phyloP scores from a whole-genome alignment of 192 early-diverging fungal genomes.

The Coemansia furcata region DNA sequence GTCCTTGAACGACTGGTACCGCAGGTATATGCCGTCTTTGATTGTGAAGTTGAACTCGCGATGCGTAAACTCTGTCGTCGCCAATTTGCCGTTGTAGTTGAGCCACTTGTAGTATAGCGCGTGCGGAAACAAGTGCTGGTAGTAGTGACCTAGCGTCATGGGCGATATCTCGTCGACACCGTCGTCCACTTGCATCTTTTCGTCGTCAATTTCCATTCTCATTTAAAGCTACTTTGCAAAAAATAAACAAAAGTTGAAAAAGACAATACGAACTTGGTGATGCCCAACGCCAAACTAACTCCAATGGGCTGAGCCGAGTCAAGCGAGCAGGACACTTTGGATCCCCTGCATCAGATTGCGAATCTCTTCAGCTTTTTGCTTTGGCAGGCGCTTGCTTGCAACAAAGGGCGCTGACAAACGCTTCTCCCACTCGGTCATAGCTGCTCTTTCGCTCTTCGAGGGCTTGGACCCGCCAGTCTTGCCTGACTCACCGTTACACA shows the following conservation, averaged over 20 bases:
- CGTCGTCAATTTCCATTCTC: constrained; percentile 3
- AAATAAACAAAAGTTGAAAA: constrained; percentile 3
- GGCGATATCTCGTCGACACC: constrained; percentile 39
- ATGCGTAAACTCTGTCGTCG: constrained; percentile 73
- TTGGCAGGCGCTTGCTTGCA: constrained; percentile 9
- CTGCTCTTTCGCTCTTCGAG: constrained; percentile 15
- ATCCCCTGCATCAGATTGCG: constrained; percentile 18
- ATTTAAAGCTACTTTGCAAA: neutral
- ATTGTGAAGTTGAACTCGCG: constrained; percentile 94
- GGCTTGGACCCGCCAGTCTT: constrained; percentile 12
- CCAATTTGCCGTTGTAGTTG: constrained; percentile 54
- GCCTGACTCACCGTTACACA: constrained; percentile 20
- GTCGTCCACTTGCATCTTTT: constrained; percentile 20
- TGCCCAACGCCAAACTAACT: neutral
- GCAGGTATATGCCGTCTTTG: constrained; percentile 75
- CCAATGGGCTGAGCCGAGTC: neutral
- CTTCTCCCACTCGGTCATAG: constrained; percentile 30
- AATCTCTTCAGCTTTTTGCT: constrained; percentile 27
- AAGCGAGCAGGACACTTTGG: constrained; percentile 21
- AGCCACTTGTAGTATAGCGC: constrained; percentile 82
- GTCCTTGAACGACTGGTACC: constrained; percentile 82
- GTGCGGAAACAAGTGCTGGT: constrained; percentile 85
- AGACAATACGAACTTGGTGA: neutral
- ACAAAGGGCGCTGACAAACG: constrained; percentile 21
- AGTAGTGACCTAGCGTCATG: constrained; percentile 67